Evolutionary conservation across 805 yeast genomes (phyloP).

Genomic region (Hanseniaspora singularis): DNA sequence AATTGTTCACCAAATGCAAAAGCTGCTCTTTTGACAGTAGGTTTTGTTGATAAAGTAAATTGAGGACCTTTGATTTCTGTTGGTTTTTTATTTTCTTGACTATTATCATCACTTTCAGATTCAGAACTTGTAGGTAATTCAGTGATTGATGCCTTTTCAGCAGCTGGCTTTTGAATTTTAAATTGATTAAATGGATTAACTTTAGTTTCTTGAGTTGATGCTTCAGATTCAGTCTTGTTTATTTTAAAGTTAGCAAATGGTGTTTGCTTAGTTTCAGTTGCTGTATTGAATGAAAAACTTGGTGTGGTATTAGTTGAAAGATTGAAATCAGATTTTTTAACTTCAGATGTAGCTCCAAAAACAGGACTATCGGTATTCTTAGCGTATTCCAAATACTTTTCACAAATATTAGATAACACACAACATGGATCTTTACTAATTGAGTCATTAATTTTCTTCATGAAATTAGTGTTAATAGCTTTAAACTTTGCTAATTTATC

Average conservation of each 20-base stretch:
- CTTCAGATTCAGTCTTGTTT: conserved; percentile 14
- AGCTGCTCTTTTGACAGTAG: conserved; percentile 40
- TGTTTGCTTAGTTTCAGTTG: conserved; percentile 12
- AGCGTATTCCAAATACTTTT: conserved; percentile 45
- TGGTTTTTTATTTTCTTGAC: conserved; percentile 48
- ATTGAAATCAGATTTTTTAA: background rate
- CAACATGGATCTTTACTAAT: conserved; percentile 38
- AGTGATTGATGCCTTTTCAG: conserved; percentile 31
- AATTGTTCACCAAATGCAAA: conserved; percentile 34
- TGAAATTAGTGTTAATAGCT: conserved; percentile 55
- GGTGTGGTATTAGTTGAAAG: background rate
- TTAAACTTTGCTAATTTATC: conserved; percentile 40
- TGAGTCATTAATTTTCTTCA: conserved; percentile 36
- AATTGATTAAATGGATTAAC: conserved; percentile 4
- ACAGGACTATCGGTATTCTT: background rate
- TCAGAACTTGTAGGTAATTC: conserved; percentile 24
- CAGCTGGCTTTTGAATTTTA: conserved; percentile 21
- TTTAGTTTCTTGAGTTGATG: background rate
- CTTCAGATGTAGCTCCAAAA: background rate
- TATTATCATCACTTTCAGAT: conserved; percentile 23
- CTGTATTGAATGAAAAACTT: conserved; percentile 1
- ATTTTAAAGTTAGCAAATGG: conserved; percentile 11
- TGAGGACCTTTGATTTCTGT: conserved; percentile 63
- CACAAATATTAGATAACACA: conserved; percentile 42
- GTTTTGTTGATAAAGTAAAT: conserved; percentile 39